Base-by-base conservation (phyloP, 352 stramenopile species). In the Pythium aphanidermatum region DNA sequence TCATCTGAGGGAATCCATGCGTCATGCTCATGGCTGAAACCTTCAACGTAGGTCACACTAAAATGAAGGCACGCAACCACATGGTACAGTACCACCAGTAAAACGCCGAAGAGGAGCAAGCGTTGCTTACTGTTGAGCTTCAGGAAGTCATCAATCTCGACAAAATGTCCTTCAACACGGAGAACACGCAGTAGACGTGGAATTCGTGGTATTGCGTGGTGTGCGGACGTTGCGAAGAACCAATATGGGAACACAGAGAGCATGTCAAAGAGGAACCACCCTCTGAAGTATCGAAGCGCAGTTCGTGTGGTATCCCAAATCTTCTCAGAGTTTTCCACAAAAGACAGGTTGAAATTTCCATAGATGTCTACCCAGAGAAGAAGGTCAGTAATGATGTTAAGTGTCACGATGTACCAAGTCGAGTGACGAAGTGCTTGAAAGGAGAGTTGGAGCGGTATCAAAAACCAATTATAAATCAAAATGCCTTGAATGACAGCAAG, bases 11-110 rank as follows among this genome's bases (percentile, higher is more conserved):
- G 68, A 19, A 86, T 62, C 74, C 71, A 86, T 0, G 60, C 55
- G 4, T 84, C 39, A 1, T 63, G 5, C 0, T 39, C 21, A 1
- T 32, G 21, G n/a, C 70, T 83, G 43, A 80, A 86, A 0, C 74
- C 74, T 57, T 86, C 74, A 1, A 81, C 2, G 29, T 75, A 74
- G 5, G 74, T 70, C 19, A 78, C 54, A 10, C 69, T 82, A 40
- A 83, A 86, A 33, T 84, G 54, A 11, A 84, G 45, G 13, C 74
- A 86, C 14, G 71, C 70, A 7, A 82, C 55, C 4, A 71, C 63
- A 21, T 86, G 74, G 20, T 84, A 84, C 7, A 84, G 45, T 50
- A 84, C 64, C 0, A 70, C 36, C 35, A 86, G 61, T 14, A 82
- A 31, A 20, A 70, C 51, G 0, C 60, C 64, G 17, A 83, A 73